Evolutionary conservation across 495 filamentous ascomycete genomes (phyloP).

Genomic region (Bryoglossum gracile): DNA sequence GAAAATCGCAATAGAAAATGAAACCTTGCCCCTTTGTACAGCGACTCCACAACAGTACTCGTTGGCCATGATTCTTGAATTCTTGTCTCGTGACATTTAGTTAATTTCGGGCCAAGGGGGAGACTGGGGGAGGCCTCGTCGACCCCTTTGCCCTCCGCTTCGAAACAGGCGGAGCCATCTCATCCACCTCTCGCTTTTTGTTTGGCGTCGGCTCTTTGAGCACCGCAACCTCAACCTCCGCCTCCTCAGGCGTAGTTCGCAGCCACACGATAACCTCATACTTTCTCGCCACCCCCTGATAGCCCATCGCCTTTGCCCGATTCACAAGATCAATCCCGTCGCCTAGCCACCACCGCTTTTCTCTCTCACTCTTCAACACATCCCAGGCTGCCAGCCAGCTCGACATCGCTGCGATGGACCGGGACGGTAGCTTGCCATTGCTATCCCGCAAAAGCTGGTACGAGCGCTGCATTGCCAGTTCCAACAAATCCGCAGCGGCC

Average conservation of each 20-base stretch:
- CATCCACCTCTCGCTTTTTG: neutral
- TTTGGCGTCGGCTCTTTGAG: conserved; percentile 17
- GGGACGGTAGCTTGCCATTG: conserved; percentile 15
- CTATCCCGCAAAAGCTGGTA: conserved; percentile 18
- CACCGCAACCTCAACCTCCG: conserved; percentile 7
- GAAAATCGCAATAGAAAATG: too few species aligned
- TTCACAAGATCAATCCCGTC: conserved; percentile 21
- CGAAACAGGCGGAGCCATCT: conserved; percentile 5
- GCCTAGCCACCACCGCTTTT: conserved; percentile 20
- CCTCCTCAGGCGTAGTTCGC: conserved; percentile 5
- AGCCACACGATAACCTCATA: conserved; percentile 21
- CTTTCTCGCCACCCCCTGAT: conserved; percentile 16
- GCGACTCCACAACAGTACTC: too few species aligned
- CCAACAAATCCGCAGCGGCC: conserved; percentile 1
- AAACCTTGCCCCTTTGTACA: too few species aligned
- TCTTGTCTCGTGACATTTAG: too few species aligned
- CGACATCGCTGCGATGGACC: neutral
- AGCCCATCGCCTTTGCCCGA: conserved; percentile 19
- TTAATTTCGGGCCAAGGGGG: too few species aligned
- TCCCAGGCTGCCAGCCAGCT: conserved; percentile 20
- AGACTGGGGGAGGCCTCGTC: conserved; percentile 10
- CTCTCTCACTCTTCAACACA: conserved; percentile 11
- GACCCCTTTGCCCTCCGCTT: conserved; percentile 18
- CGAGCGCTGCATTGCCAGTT: conserved; percentile 13
- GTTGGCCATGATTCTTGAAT: too few species aligned